Conservation (phyloP, 768 basidiomycete genomes). For the Amanita jacksonii region DNA sequence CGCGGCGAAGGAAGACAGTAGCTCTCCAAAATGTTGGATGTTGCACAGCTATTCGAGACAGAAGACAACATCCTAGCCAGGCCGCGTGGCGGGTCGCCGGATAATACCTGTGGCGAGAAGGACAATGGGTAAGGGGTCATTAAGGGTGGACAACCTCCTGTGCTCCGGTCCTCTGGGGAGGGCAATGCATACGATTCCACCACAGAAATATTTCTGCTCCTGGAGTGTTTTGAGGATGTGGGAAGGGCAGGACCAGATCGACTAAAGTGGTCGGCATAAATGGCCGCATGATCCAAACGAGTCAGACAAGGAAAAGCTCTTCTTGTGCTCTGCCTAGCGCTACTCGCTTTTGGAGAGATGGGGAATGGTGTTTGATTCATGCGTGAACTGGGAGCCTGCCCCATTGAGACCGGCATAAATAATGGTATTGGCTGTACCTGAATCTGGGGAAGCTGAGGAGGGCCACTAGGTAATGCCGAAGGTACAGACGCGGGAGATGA, state of each 20-base stretch:
- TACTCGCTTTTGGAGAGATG: neutral
- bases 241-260: neutral
- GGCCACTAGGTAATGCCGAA: too few species aligned
- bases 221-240: neutral
- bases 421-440: slow-evolving; percentile 5
- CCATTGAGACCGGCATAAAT: slow-evolving; percentile 4
- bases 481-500: neutral
- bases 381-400: neutral
- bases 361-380: neutral
- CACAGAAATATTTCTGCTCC: neutral
- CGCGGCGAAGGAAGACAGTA: slow-evolving; percentile 2
- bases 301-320: neutral
- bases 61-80: neutral
- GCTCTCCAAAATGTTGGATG: neutral
- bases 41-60: neutral
- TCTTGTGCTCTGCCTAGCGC: slow-evolving; percentile 4
- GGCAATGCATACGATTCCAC: neutral
- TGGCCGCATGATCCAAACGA: neutral
- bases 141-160: neutral
- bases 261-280: too few species aligned
- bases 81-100: neutral
- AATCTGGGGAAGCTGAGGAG: slow-evolving; percentile 1
- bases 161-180: neutral
- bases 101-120: neutral
- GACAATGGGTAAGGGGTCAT: neutral